Base-by-base conservation (phyloP, 208 protist species). In the Trypanosoma boissoni region DNA sequence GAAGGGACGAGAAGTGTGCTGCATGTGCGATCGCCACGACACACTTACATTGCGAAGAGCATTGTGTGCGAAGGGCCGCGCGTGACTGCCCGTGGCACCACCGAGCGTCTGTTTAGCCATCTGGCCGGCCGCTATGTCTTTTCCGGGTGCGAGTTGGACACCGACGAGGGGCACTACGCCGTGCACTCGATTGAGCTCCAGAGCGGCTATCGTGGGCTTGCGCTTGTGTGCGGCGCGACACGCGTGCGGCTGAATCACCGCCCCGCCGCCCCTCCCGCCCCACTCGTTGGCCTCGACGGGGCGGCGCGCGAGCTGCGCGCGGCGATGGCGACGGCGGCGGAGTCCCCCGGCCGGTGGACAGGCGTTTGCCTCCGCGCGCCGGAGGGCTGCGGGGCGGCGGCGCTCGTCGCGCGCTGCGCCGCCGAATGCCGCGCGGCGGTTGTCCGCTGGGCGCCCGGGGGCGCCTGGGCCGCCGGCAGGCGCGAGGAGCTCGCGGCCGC, bases 191-290 rank as follows among this genome's bases (percentile, higher is more conserved):
- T 84, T 27, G 68, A 72, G 24, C 56, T 87, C 20, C 59, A 78
- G 56, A 39, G 44, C 14, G 81, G 83, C 3, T 80, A 88, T 39
- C 52, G 76, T 39, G 87, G 83, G 14, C 51, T 88, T 12, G 74
- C 77, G 1, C 68, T 87, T 24, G 73, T 91, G 16, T 54, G 74
- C 18, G 45, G 46, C 7, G 60, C 62, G 27, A 81, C 77, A 53
- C 74, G 72, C 23, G 51, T 89, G 12, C 77, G 75, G 21, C 62
- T 94, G 23, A 94, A 92, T 54, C 55, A 76, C 14, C 58, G 46
- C 16, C 5, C 36, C 39, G 49, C 9, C 24, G 24, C 27, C 18
- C 14, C 16, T 1, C 3, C 45, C n/a, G 36, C 3, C 5, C 26
- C 26, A 1, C 78, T 74, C 7, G 51, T 85, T 34, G 81, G 76